phyloP scores from a whole-genome alignment of 345 rosid genomes.

The Eucalyptus virginea region DNA sequence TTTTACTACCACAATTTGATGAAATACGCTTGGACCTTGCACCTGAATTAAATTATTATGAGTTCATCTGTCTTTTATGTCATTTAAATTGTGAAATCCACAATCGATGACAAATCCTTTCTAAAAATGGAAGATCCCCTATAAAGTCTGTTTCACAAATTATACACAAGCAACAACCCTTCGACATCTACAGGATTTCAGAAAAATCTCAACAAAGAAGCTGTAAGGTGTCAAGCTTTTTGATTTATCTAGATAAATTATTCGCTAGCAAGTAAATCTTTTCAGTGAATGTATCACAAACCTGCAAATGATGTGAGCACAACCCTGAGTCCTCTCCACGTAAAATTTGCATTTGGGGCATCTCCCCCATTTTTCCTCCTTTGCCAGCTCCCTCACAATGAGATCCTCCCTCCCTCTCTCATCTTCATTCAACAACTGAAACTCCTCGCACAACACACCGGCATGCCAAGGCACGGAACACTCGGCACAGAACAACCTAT shows the following conservation, averaged over 20 bases:
- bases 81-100: background rate
- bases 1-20: background rate
- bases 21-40: background rate
- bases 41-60: background rate
- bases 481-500: no score
- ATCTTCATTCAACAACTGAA: no score
- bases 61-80: background rate
- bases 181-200: background rate
- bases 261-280: background rate
- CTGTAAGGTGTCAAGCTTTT: background rate
- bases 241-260: no score
- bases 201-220: background rate
- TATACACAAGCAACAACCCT: background rate
- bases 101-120: background rate
- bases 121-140: background rate
- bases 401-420: no score
- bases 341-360: constrained; percentile 24
- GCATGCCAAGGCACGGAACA: no score
- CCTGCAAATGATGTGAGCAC: constrained; percentile 32
- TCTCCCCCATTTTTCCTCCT: background rate
- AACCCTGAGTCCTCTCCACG: constrained; percentile 30
- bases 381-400: no score
- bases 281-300: background rate
- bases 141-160: background rate
- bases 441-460: no score